Percentiles rank a stretch among this genome's conserved stretches.
Evolutionary conservation across 2,329 filamentous ascomycete species (phyloP).

Genomic region (Paraconiothyrium brasiliense): DNA sequence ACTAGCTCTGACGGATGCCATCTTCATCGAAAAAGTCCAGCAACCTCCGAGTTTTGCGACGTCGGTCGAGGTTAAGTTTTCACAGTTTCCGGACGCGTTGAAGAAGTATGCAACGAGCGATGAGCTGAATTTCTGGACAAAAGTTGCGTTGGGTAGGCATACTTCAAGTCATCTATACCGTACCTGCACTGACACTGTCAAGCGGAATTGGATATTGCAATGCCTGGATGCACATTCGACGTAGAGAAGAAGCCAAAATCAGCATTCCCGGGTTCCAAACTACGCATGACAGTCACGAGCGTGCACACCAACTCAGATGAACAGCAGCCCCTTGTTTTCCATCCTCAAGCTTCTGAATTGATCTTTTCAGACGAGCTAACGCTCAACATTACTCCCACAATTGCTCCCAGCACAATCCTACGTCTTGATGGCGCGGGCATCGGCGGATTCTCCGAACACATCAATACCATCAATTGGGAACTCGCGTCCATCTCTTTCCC

Average conservation of each 20-base stretch:
- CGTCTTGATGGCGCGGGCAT: constrained; percentile 61
- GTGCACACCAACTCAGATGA: constrained; percentile 57
- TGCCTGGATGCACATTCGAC: constrained; percentile 76
- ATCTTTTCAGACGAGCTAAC: constrained; percentile 24
- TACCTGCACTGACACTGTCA: constrained; percentile 21
- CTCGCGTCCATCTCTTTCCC: constrained; percentile 55
- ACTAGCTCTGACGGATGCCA: constrained; percentile 66
- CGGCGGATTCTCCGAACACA: constrained; percentile 72
- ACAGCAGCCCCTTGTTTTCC: constrained; percentile 41
- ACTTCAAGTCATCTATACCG: background rate
- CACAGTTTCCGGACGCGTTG: constrained; percentile 28
- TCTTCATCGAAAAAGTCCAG: constrained; percentile 67
- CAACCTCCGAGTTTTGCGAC: constrained; percentile 40
- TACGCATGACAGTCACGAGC: constrained; percentile 68
- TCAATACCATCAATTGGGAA: constrained; percentile 72
- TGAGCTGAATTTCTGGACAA: constrained; percentile 42
- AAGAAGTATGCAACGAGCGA: constrained; percentile 36
- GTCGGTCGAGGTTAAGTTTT: constrained; percentile 37
- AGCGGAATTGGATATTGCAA: constrained; percentile 73
- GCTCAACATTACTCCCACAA: background rate
- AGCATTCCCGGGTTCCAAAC: constrained; percentile 58
- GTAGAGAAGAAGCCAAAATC: constrained; percentile 59
- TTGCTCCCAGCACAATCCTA: constrained; percentile 14
- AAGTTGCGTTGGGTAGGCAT: constrained; percentile 42
- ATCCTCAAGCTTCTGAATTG: constrained; percentile 36